Conservation (phyloP, 2,329 filamentous ascomycete species). For the Penicillium griseofulvum region DNA sequence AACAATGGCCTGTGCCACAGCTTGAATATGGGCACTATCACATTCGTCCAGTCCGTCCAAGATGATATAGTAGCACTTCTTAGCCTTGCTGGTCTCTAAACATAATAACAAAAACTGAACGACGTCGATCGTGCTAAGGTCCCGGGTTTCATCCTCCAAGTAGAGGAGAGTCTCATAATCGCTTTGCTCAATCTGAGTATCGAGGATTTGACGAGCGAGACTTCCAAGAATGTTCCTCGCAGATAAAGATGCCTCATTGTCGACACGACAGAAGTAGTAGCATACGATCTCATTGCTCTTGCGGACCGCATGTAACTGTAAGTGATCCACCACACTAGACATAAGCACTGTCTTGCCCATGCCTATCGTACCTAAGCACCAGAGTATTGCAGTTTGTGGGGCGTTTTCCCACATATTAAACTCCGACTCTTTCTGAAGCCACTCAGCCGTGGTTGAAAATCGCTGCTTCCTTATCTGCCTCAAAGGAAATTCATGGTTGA, state of each 20-base stretch:
- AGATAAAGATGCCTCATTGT: slow-evolving; percentile 9
- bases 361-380: not conserved
- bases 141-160: not conserved
- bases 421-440: not conserved
- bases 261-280: slow-evolving; percentile 18
- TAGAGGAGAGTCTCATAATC: not conserved
- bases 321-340: slow-evolving; percentile 17
- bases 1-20: not conserved
- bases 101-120: not conserved
- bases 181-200: not conserved
- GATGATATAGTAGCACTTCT: slow-evolving; percentile 3
- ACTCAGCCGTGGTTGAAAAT: not conserved
- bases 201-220: slow-evolving; percentile 19
- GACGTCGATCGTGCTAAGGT: not conserved
- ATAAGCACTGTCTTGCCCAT: slow-evolving; percentile 21
- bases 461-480: not conserved
- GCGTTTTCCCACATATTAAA: not conserved
- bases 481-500: not conserved
- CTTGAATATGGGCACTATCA: not conserved
- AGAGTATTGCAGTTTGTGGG: not conserved
- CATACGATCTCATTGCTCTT: slow-evolving; percentile 8
- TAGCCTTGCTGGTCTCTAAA: not conserved
- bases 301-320: slow-evolving; percentile 3
- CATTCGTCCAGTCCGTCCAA: slow-evolving; percentile 9
- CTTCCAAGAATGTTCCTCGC: slow-evolving; percentile 20